These are phyloP conservation scores for Linnemannia schmuckeri DNA, from an alignment of 192 early-diverging fungal species.

Conservation along the genomic window DNA sequence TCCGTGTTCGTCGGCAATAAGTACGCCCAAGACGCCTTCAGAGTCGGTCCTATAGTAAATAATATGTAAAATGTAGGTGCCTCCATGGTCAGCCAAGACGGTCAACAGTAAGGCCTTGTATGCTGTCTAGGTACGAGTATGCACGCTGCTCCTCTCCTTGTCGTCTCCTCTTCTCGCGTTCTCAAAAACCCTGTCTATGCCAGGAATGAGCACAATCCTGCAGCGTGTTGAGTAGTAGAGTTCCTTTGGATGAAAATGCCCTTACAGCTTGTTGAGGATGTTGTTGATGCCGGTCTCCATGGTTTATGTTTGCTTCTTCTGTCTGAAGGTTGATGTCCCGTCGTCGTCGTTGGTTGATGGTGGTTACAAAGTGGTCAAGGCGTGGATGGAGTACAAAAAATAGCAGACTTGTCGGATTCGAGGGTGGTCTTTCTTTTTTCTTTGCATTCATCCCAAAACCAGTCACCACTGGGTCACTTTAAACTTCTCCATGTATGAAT, in stretches of 20 bases:
- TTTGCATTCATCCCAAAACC: not conserved
- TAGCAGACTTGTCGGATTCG: not conserved
- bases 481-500: not conserved
- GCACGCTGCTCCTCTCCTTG: not conserved
- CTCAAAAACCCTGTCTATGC: no score
- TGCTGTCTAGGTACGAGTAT: not conserved
- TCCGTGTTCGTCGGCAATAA: constrained; percentile 59
- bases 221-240: not conserved
- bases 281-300: constrained; percentile 59
- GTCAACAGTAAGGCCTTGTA: not conserved
- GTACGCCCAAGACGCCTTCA: constrained; percentile 55
- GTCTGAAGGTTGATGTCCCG: not conserved
- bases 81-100: not conserved
- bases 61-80: not conserved
- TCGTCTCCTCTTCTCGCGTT: not conserved
- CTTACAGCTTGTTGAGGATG: constrained; percentile 52
- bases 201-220: not conserved
- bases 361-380: not conserved
- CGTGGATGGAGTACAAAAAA: no score
- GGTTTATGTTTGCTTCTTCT: not conserved
- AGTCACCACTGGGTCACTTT: not conserved
- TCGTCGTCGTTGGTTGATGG: not conserved
- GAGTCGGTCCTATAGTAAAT: constrained; percentile 36
- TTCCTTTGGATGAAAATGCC: not conserved
- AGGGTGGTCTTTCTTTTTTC: not conserved